Evolutionary conservation across 2,329 filamentous ascomycete genomes (phyloP).

Genomic region (Lojkania enalia): DNA sequence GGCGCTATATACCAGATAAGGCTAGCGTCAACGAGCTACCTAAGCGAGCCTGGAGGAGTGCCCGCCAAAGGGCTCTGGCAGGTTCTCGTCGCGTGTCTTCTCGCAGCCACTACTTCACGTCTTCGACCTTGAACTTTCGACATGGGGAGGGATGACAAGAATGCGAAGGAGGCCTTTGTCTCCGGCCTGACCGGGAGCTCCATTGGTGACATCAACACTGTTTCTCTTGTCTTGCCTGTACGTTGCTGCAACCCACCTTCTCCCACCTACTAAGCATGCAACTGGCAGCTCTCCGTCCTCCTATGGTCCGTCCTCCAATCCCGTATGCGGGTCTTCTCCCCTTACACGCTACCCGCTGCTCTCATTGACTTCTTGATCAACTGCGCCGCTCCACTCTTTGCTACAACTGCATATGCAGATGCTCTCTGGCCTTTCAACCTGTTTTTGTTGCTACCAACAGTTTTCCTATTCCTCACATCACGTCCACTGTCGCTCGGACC

Average conservation of each 20-base stretch:
- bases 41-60: too few species aligned
- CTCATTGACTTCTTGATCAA: constrained; percentile 86
- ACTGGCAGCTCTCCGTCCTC: constrained; percentile 70
- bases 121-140: not conserved
- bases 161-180: constrained; percentile 92
- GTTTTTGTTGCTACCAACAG: constrained; percentile 72
- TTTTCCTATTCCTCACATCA: constrained; percentile 60
- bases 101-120: not conserved
- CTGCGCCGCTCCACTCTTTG: constrained; percentile 77
- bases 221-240: constrained; percentile 85
- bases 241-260: constrained; percentile 35
- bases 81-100: too few species aligned
- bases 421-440: constrained; percentile 73
- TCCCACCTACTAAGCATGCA: constrained; percentile 30
- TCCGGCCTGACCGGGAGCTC: constrained; percentile 84
- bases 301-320: constrained; percentile 90
- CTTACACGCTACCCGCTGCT: constrained; percentile 69
- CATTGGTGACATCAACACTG: constrained; percentile 82
- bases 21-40: too few species aligned
- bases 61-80: too few species aligned
- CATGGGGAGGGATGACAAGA: constrained; percentile 71
- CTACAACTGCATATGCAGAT: constrained; percentile 81
- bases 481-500: constrained; percentile 18
- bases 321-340: constrained; percentile 79
- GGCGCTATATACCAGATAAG: too few species aligned